Conservation (phyloP, 129 eudicot genomes). For the Flaveria sonorensis region DNA sequence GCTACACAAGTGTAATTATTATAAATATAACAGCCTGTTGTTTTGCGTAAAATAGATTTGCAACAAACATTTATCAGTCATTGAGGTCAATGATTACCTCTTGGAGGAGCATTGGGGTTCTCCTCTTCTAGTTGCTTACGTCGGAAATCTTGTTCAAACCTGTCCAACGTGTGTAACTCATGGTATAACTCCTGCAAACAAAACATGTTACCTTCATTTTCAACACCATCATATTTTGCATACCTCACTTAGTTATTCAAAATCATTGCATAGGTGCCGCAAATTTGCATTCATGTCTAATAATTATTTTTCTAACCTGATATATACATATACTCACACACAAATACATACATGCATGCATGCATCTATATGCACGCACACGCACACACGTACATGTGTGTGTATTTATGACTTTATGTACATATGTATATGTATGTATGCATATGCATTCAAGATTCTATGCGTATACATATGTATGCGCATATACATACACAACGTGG, state of each 20-base stretch:
- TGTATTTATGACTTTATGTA: not conserved
- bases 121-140: slow-evolving; percentile 91
- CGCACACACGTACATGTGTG: not conserved
- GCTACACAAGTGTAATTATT: not conserved
- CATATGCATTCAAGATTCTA: not conserved
- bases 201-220: slow-evolving; percentile 2
- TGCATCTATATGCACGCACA: not conserved
- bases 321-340: not conserved
- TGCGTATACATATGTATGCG: not conserved
- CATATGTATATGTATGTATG: not conserved
- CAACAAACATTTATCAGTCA: not conserved
- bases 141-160: slow-evolving; percentile 86
- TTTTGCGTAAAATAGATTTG: not conserved
- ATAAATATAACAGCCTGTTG: slow-evolving; percentile 4
- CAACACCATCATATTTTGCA: slow-evolving; percentile 3
- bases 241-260: slow-evolving; percentile 12
- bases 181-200: slow-evolving; percentile 89
- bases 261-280: not conserved
- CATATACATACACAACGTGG: not conserved
- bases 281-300: no score
- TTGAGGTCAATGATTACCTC: slow-evolving; percentile 48
- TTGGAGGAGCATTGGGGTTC: slow-evolving; percentile 67
- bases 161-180: slow-evolving; percentile 92
- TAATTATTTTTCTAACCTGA: no score
- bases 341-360: not conserved